Conservation (phyloP, 176 grass and related monocot genomes). For the Stipa capillata region DNA sequence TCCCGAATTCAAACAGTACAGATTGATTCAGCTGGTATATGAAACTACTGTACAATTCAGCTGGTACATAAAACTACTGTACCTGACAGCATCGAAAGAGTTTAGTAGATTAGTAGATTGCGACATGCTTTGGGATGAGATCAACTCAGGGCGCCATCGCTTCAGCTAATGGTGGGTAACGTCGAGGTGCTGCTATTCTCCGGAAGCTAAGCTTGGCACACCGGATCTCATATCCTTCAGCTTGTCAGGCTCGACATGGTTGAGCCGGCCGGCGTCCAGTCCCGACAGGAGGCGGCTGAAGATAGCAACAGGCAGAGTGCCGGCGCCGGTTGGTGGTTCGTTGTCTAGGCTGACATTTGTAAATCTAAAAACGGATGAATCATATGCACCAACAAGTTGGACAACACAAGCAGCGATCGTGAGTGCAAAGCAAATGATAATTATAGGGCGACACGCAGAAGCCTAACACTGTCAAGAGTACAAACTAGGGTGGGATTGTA, state of each 20-base stretch:
- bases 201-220: slow-evolving; percentile 11
- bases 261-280: not conserved
- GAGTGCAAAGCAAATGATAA: not conserved
- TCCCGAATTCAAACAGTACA: too few species aligned
- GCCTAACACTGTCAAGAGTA: not conserved
- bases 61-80: not conserved
- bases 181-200: not conserved
- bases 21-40: not conserved
- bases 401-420: not conserved
- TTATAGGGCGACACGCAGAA: not conserved
- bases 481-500: not conserved
- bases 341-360: not conserved
- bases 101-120: too few species aligned
- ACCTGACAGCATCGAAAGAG: too few species aligned
- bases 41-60: too few species aligned
- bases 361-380: too few species aligned
- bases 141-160: not conserved
- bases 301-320: not conserved
- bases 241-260: slow-evolving; percentile 13
- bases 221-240: slow-evolving; percentile 12
- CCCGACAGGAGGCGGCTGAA: not conserved
- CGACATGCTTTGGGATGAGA: not conserved
- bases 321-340: not conserved
- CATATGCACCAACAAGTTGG: too few species aligned
- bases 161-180: not conserved